Evolutionary conservation across 257 asterid genomes (phyloP).

Genomic region (Schizonepeta tenuifolia): DNA sequence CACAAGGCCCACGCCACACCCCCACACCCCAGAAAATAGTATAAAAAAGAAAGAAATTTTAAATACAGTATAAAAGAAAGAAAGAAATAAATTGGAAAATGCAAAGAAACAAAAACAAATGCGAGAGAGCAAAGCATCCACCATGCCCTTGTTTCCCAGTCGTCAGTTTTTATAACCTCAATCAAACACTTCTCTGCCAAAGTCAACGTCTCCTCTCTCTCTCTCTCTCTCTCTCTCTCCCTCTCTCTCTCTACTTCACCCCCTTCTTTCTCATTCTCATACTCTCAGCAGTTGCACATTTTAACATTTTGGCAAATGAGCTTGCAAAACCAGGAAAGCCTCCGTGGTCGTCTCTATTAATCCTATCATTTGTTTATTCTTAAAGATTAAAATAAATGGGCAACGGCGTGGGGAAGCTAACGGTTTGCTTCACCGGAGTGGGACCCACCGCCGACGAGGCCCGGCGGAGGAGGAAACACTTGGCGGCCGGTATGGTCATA

Average conservation of each 20-base stretch:
- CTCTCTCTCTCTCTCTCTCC: constrained; percentile 41
- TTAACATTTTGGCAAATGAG: constrained; percentile 26
- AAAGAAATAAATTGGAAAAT: neutral
- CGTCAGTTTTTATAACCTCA: constrained; percentile 54
- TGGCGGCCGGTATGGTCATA: constrained; percentile 42
- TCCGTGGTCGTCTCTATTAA: neutral
- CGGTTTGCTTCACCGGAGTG: constrained; percentile 74
- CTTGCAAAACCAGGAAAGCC: neutral
- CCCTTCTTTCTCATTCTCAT: neutral
- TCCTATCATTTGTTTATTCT: neutral
- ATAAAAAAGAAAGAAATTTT: too few relatives aligned
- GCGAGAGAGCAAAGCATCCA: constrained; percentile 37
- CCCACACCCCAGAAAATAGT: too few relatives aligned
- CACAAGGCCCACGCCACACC: too few relatives aligned
- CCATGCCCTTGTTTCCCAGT: constrained; percentile 39
- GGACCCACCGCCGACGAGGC: constrained; percentile 47
- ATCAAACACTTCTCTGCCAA: constrained; percentile 48
- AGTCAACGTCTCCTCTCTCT: constrained; percentile 63
- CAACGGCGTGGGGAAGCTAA: constrained; percentile 87
- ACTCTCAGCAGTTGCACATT: constrained; percentile 31
- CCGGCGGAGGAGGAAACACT: constrained; percentile 58
- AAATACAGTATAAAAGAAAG: neutral
- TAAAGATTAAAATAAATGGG: constrained; percentile 55
- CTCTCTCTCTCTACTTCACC: constrained; percentile 31
- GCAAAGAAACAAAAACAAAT: constrained; percentile 25